Evolutionary conservation across 2,329 filamentous ascomycete genomes (phyloP), one percentile per base, ranked within the genome.

Genomic region (Macrophomina phaseolina): DNA sequence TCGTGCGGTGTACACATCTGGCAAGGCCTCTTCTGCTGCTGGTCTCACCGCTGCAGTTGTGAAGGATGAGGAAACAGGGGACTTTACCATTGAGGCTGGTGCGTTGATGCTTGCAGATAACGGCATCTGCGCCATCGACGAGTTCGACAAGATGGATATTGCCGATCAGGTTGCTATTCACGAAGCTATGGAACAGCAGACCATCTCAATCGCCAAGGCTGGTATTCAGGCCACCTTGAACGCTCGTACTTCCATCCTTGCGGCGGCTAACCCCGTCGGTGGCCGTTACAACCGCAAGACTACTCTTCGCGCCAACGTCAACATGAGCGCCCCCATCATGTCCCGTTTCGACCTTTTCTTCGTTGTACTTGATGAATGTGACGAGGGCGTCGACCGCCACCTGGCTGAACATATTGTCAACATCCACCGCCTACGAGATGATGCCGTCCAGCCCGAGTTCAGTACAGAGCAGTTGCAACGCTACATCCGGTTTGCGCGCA

Each of bases 131-230:
- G 94, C 93, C 68, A 99, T 99, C 77, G 95, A 99, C 76, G 95
- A 99, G 78, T 99, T 99, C 73, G 95, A 99, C 87, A 99, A 99
- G 83, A 99, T 99, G 95, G 95, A 99, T 74, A 91, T 99, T 69
- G 89, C 84, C 63, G 95, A 99, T 78, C 95, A 99, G 81, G 95
- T 99, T 65, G 95, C 95, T 71, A 99, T 99, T 75, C 95, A 99
- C 86, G 95, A 99, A 88, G 95, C 95, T 68, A 99, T 99, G 95
- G 95, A 99, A 87, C 95, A 99, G 83, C 95, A 99, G 81, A 99
- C 95, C 5, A 99, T 99, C 71, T 97, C 93, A 8, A 99, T 99
- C 74, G 94, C 95, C 68, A 99, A 99, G 81, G 95, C 95, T 5
- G 95, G 95, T 74, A 99, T 99, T 67, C 95, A 99, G 78, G 96